A percentile compares a stretch with the other conserved stretches of the same genome.
phyloP scores from a whole-genome alignment of 331 rosid species.

The Ulmus americana region DNA sequence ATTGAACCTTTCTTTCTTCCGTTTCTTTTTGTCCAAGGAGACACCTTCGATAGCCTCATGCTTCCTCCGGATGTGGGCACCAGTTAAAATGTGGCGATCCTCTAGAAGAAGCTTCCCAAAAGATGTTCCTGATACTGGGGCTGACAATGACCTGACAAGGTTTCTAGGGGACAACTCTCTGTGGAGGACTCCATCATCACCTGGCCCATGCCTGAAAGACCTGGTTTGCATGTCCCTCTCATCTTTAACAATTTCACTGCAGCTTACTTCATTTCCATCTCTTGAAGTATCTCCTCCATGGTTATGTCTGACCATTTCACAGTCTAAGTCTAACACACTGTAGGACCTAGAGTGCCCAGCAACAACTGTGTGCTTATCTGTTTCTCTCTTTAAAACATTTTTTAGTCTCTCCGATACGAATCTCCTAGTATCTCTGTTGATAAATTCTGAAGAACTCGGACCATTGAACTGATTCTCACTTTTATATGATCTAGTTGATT shows the following conservation, averaged over 20 bases:
- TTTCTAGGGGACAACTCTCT: slow-evolving; percentile 71
- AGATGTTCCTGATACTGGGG: slow-evolving; percentile 93
- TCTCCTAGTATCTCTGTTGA: slow-evolving; percentile 66
- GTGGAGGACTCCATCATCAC: slow-evolving; percentile 39
- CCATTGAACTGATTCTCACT: slow-evolving; percentile 54
- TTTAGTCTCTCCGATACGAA: slow-evolving; percentile 61
- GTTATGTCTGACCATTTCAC: slow-evolving; percentile 33
- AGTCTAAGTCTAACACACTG: slow-evolving; percentile 39
- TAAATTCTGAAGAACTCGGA: slow-evolving; percentile 53
- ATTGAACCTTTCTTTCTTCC: slow-evolving; percentile 68
- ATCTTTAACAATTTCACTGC: slow-evolving; percentile 45
- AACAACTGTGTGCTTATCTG: slow-evolving; percentile 25
- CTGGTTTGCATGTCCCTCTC: slow-evolving; percentile 54
- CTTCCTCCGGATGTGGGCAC: slow-evolving; percentile 84
- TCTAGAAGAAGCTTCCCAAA: slow-evolving; percentile 97
- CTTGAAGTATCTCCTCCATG: slow-evolving; percentile 29
- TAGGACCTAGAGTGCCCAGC: slow-evolving; percentile 39
- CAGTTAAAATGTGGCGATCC: slow-evolving; percentile 82
- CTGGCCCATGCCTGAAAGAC: slow-evolving; percentile 70
- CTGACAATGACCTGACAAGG: slow-evolving; percentile 84
- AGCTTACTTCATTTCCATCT: slow-evolving; percentile 23
- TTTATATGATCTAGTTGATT: slow-evolving; percentile 62
- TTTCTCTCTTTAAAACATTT: slow-evolving; percentile 47
- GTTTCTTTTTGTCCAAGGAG: slow-evolving; percentile 41
- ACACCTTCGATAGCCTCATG: slow-evolving; percentile 65